phyloP scores from a whole-genome alignment of 1,139 yeast species.

The Magnusiomyces fungicola region DNA sequence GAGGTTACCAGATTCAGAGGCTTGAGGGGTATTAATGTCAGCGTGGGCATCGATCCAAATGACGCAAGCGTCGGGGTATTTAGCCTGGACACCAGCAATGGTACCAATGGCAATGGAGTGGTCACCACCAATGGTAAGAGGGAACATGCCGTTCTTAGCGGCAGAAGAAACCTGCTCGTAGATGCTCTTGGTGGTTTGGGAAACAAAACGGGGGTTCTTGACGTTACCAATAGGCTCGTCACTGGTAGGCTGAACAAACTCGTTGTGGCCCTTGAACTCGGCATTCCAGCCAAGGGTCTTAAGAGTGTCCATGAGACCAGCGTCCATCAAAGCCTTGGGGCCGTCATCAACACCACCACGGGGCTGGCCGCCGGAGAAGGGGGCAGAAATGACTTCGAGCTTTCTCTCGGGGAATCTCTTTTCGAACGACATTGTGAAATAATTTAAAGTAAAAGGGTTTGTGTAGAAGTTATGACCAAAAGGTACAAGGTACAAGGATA shows the following conservation, averaged over 20 bases:
- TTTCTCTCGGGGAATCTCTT: conserved; percentile 19
- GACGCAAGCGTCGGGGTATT: conserved; percentile 81
- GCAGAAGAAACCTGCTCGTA: conserved; percentile 54
- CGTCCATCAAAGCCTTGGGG: conserved; percentile 69
- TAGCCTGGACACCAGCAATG: conserved; percentile 70
- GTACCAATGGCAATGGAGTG: conserved; percentile 96
- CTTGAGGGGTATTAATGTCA: conserved; percentile 85
- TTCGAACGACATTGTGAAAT: conserved; percentile 13
- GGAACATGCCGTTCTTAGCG: conserved; percentile 46
- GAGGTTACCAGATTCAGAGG: conserved; percentile 82
- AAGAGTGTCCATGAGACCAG: conserved; percentile 61
- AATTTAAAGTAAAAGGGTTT: not conserved
- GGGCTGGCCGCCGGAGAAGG: conserved; percentile 96
- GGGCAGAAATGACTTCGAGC: conserved; percentile 57
- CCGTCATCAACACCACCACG: conserved; percentile 91
- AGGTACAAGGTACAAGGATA: not conserved
- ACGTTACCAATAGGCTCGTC: conserved; percentile 42
- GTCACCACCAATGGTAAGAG: conserved; percentile 91
- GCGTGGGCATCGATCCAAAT: conserved; percentile 99
- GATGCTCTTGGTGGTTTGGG: conserved; percentile 59
- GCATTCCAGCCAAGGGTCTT: conserved; percentile 67
- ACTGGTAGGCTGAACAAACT: conserved; percentile 28
- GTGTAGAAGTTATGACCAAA: not conserved
- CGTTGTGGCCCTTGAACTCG: conserved; percentile 50
- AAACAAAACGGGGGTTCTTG: conserved; percentile 72